These are phyloP conservation scores for Rubia balearica DNA, from an alignment of 305 asterid species.

Conservation along the genomic window DNA sequence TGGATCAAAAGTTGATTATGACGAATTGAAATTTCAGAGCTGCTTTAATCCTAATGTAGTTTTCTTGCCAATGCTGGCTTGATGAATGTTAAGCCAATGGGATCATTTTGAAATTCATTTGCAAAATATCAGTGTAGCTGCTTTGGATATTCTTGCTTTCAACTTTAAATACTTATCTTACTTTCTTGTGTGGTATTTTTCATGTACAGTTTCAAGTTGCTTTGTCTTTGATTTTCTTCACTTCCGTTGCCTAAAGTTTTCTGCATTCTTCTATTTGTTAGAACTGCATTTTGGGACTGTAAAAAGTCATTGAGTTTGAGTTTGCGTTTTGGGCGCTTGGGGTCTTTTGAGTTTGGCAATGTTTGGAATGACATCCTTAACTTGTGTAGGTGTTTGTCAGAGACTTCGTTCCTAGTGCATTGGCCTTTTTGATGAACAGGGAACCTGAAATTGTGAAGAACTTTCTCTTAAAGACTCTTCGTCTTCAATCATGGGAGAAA, in stretches of 20 bases:
- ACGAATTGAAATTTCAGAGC: not conserved
- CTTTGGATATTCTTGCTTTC: not conserved
- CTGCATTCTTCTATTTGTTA: not conserved
- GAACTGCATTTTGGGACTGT: not conserved
- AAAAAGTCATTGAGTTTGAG: not conserved
- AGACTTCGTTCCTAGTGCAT: constrained; percentile 80
- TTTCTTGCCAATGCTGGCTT: not conserved
- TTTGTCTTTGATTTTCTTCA: not conserved
- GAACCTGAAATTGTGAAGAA: constrained; percentile 75
- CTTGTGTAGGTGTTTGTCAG: constrained; percentile 66
- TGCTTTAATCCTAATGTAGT: not conserved
- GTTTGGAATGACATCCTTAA: constrained; percentile 10
- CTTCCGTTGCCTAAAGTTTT: not conserved
- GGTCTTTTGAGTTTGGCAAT: constrained; percentile 1
- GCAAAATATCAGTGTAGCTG: not conserved
- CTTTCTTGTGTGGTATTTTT: not conserved
- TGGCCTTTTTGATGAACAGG: constrained; percentile 75
- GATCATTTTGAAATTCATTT: not conserved
- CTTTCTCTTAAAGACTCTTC: constrained; percentile 68
- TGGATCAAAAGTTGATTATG: not conserved
- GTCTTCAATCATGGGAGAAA: constrained; percentile 86
- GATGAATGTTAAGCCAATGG: not conserved
- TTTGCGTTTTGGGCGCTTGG: not conserved
- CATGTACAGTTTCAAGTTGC: not conserved
- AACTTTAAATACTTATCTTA: not conserved